These are phyloP conservation scores for Wickerhamiella allomyrinae DNA, from an alignment of 805 yeast species.

Conservation along the genomic window DNA sequence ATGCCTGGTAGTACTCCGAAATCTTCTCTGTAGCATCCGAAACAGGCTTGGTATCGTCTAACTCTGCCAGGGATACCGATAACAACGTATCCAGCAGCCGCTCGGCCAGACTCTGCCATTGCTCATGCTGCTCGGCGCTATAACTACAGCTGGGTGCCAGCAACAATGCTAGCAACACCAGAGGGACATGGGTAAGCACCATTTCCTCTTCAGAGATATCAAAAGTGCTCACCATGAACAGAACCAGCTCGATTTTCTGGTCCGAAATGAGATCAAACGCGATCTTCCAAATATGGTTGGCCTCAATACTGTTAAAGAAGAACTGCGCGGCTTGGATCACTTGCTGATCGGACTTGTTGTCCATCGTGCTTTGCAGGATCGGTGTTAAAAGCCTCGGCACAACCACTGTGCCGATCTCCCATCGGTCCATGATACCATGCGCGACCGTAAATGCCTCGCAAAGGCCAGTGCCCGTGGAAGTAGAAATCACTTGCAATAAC, in stretches of 20 bases:
- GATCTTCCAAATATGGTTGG: slow-evolving; percentile 62
- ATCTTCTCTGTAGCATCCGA: slow-evolving; percentile 21
- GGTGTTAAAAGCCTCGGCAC: slow-evolving; percentile 61
- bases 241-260: slow-evolving; percentile 33
- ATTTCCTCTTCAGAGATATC: slow-evolving; percentile 80
- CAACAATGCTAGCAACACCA: slow-evolving; percentile 37
- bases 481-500: slow-evolving; percentile 30
- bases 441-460: slow-evolving; percentile 49
- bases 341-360: slow-evolving; percentile 27
- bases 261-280: slow-evolving; percentile 31
- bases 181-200: slow-evolving; percentile 60
- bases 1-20: slow-evolving; percentile 23
- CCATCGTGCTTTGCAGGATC: slow-evolving; percentile 28
- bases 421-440: slow-evolving; percentile 69
- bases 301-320: slow-evolving; percentile 79
- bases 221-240: slow-evolving; percentile 49
- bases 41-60: slow-evolving; percentile 3
- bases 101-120: slow-evolving; percentile 23
- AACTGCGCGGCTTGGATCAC: slow-evolving; percentile 45
- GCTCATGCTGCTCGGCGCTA: not conserved
- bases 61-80: slow-evolving; percentile 27
- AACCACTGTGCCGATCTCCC: slow-evolving; percentile 78
- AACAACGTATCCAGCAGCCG: slow-evolving; percentile 43
- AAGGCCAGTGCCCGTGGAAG: slow-evolving; percentile 22
- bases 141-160: not conserved